Percentiles rank a stretch among this genome's conserved stretches.
Conservation (phyloP, 352 stramenopile species). For the Phytophthora nicotianae region DNA sequence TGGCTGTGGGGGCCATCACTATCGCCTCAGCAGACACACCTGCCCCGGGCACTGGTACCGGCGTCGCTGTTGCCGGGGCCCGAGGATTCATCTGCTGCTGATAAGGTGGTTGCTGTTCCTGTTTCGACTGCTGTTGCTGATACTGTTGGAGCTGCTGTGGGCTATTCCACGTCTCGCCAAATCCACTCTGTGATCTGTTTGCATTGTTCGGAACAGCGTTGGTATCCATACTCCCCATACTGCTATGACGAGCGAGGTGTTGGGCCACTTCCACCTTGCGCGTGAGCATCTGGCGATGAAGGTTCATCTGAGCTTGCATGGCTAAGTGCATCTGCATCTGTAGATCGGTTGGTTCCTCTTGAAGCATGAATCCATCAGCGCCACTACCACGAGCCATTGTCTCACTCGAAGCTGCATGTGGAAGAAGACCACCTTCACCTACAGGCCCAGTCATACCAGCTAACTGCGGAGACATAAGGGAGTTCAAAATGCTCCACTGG, state of each 20-base stretch:
- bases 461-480: conserved; percentile 79
- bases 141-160: conserved; percentile 34
- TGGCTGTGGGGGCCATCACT: background rate
- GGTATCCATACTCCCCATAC: conserved; percentile 26
- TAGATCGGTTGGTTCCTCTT: conserved; percentile 64
- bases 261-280: conserved; percentile 87
- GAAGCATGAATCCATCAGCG: conserved; percentile 58
- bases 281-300: conserved; percentile 88
- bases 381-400: conserved; percentile 27
- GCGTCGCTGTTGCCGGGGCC: conserved; percentile 21
- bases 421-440: conserved; percentile 26
- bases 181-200: conserved; percentile 23
- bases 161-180: conserved; percentile 22
- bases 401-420: conserved; percentile 40
- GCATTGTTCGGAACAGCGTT: conserved; percentile 24
- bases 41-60: conserved; percentile 16
- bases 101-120: conserved; percentile 23
- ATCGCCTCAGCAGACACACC: conserved; percentile 13
- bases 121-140: conserved; percentile 20
- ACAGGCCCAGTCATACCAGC: conserved; percentile 35
- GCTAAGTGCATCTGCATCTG: conserved; percentile 87
- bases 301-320: conserved; percentile 90
- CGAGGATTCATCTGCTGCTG: conserved; percentile 30
- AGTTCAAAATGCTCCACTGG: conserved; percentile 81
- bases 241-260: conserved; percentile 45